Conservation (phyloP, 2,329 filamentous ascomycete species). For the Aureobasidium sp. region DNA sequence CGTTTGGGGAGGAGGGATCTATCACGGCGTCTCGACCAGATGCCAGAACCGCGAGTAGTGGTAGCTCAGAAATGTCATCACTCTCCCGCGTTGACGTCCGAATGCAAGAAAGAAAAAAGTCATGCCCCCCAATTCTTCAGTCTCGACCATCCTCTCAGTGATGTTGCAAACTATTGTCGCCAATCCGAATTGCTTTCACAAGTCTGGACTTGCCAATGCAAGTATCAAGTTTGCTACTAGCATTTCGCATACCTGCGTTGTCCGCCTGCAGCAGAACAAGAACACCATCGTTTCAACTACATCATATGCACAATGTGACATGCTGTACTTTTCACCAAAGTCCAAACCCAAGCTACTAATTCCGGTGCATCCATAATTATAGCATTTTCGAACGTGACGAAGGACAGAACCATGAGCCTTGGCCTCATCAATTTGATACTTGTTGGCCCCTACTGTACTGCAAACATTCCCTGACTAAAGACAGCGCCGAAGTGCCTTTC, state of each 20-base stretch:
- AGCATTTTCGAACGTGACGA: too few relatives aligned
- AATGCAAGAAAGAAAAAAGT: slow-evolving; percentile 15
- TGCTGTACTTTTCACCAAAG: not conserved
- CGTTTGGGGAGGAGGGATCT: slow-evolving; percentile 18
- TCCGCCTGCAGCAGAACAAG: not conserved
- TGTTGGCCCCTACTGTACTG: not conserved
- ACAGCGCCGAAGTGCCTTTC: not conserved
- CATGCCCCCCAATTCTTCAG: slow-evolving; percentile 6
- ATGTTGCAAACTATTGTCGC: not conserved
- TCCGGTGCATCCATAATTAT: too few relatives aligned
- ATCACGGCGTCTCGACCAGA: slow-evolving; percentile 13
- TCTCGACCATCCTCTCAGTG: not conserved
- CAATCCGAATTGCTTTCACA: not conserved
- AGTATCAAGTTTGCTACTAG: not conserved
- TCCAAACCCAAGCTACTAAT: not conserved
- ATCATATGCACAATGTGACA: too few relatives aligned
- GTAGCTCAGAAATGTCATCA: slow-evolving; percentile 17
- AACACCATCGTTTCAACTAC: not conserved
- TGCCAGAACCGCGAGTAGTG: slow-evolving; percentile 16
- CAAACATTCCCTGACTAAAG: not conserved
- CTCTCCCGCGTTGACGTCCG: slow-evolving; percentile 15
- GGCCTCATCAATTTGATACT: too few relatives aligned
- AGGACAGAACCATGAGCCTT: not conserved
- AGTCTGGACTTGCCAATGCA: not conserved
- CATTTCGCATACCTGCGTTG: not conserved